Conservation (phyloP, 306 rosid species). For the Boehmeria nivea region DNA sequence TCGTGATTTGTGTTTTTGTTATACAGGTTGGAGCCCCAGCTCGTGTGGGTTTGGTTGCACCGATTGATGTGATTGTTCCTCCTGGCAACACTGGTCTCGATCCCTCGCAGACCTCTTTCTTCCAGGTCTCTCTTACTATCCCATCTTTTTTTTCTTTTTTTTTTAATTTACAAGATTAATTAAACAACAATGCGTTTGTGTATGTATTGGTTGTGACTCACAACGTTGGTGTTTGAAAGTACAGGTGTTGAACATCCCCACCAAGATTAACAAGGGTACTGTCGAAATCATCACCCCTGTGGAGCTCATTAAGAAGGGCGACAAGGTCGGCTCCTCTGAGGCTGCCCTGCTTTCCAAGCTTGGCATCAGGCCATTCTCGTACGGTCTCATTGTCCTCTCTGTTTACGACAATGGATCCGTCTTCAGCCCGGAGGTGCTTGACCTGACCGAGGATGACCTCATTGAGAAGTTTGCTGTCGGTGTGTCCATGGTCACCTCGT, state of each 20-base stretch:
- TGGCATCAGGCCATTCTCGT: slow-evolving; percentile 88
- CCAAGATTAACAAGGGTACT: slow-evolving; percentile 95
- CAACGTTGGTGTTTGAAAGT: too few relatives aligned
- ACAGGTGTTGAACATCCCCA: slow-evolving; percentile 82
- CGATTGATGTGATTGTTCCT: slow-evolving; percentile 89
- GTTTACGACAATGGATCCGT: slow-evolving; percentile 82
- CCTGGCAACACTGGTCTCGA: slow-evolving; percentile 97
- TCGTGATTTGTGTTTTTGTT: too few relatives aligned
- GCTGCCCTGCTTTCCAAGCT: slow-evolving; percentile 95
- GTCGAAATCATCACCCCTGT: slow-evolving; percentile 94
- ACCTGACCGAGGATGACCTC: slow-evolving; percentile 76
- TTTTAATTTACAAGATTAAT: too few relatives aligned
- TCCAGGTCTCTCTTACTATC: slow-evolving; percentile 73
- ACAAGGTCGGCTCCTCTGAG: slow-evolving; percentile 88
- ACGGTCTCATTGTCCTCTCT: slow-evolving; percentile 65
- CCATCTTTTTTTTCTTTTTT: slow-evolving; percentile 14
- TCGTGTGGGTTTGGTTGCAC: slow-evolving; percentile 95
- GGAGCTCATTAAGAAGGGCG: slow-evolving; percentile 89
- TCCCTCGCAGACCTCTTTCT: slow-evolving; percentile 93
- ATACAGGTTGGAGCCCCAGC: slow-evolving; percentile 96
- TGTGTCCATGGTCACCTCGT: slow-evolving; percentile 64
- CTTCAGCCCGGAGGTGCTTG: slow-evolving; percentile 84
- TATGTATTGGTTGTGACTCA: too few relatives aligned
- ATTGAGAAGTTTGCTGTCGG: slow-evolving; percentile 65
- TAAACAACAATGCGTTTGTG: too few relatives aligned